A percentile compares a stretch with the other conserved stretches of the same genome.
Conservation (phyloP, 768 basidiomycete genomes). For the Amanita pseudoporphyria region DNA sequence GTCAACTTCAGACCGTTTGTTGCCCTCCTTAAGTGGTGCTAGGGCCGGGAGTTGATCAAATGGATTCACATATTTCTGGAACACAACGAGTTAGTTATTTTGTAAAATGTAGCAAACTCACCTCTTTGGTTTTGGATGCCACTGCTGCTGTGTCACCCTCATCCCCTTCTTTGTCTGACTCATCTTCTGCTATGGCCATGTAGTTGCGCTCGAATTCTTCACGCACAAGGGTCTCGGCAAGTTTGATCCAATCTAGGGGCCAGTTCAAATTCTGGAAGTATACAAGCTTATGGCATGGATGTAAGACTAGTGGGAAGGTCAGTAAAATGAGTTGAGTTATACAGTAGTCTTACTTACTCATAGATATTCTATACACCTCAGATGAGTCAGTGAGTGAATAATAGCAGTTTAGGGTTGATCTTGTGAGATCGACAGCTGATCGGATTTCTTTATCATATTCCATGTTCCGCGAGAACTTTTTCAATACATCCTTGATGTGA, state of each 20-base stretch:
- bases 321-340: not conserved
- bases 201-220: not conserved
- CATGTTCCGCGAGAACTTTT: not conserved
- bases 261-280: conserved; percentile 17
- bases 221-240: not conserved
- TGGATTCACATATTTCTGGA: not conserved
- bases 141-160: not conserved
- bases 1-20: not conserved
- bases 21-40: too few species aligned
- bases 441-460: not conserved
- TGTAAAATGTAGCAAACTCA: not conserved
- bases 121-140: not conserved
- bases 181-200: not conserved
- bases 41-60: conserved; percentile 3
- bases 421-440: not conserved
- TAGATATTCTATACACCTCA: conserved; percentile 2
- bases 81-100: not conserved
- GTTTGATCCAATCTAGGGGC: conserved; percentile 15
- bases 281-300: conserved; percentile 17
- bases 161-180: not conserved
- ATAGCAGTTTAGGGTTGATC: not conserved
- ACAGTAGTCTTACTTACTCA: not conserved
- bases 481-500: not conserved
- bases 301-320: conserved; percentile 13
- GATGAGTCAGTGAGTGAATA: not conserved